Evolutionary conservation across 768 basidiomycete genomes (phyloP).

Genomic region (Psilocybe tampanensis): DNA sequence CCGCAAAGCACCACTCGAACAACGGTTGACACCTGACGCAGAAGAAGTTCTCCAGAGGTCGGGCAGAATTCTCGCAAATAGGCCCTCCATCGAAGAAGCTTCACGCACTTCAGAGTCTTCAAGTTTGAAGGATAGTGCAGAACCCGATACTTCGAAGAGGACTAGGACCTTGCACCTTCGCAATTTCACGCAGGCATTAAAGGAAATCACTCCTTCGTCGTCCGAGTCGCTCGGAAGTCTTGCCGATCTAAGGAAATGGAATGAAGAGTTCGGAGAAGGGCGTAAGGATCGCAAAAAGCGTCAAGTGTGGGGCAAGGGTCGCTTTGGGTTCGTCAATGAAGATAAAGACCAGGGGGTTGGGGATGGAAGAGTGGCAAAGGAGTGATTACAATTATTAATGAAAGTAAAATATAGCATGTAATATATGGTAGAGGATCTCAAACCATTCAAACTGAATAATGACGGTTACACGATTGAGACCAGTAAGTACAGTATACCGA

Average conservation of each 20-base stretch:
- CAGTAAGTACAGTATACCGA: background rate
- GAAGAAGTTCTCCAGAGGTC: no score
- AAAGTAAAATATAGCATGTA: conserved; percentile 5
- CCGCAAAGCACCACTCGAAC: no score
- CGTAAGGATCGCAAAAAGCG: conserved; percentile 61
- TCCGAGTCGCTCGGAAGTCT: conserved; percentile 82
- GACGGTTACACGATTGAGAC: background rate
- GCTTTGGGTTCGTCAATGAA: conserved; percentile 80
- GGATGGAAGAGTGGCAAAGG: conserved; percentile 46
- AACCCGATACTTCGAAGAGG: background rate
- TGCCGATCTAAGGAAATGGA: conserved; percentile 82
- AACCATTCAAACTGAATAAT: background rate
- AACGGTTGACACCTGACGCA: no score
- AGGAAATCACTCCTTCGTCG: conserved; percentile 88
- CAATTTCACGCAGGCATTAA: conserved; percentile 81
- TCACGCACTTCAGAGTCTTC: background rate
- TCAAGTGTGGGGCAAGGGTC: conserved; percentile 85
- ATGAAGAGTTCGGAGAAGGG: conserved; percentile 93
- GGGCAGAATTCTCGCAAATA: no score
- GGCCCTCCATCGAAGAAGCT: no score
- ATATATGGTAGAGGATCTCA: conserved; percentile 4
- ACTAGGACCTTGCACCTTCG: conserved; percentile 16
- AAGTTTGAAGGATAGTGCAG: conserved; percentile 6
- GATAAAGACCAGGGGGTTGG: conserved; percentile 24
- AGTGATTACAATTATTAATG: conserved; percentile 10